phyloP scores from a whole-genome alignment of 1,139 yeast species.

The Protomyces macrosporus region DNA sequence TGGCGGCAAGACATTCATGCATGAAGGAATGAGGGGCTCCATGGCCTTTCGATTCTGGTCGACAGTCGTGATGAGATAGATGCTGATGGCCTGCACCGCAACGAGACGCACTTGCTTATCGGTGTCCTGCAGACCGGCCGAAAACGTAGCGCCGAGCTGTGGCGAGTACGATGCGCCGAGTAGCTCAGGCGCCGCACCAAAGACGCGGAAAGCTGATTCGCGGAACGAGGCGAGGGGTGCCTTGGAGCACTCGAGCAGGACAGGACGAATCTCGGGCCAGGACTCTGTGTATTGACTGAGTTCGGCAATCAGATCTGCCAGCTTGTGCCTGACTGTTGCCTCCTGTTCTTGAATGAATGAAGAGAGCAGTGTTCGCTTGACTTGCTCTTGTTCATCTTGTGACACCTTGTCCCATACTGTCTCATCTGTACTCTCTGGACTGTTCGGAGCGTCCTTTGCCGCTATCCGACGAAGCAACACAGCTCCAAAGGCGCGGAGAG shows the following conservation, averaged over 20 bases:
- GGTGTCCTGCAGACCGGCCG: slow-evolving; percentile 69
- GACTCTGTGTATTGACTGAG: slow-evolving; percentile 47
- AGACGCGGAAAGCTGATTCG: slow-evolving; percentile 85
- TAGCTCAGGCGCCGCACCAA: slow-evolving; percentile 76
- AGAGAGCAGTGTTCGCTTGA: slow-evolving; percentile 59
- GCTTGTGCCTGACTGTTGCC: slow-evolving; percentile 75
- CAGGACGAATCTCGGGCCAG: slow-evolving; percentile 33
- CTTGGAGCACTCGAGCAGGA: slow-evolving; percentile 30
- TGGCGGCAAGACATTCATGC: slow-evolving; percentile 81
- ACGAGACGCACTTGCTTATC: slow-evolving; percentile 83
- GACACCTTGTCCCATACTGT: slow-evolving; percentile 59
- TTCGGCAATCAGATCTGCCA: slow-evolving; percentile 91
- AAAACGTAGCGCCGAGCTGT: slow-evolving; percentile 63
- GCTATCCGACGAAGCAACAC: slow-evolving; percentile 86
- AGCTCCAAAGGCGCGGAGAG: slow-evolving; percentile 61
- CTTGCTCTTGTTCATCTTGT: slow-evolving; percentile 55
- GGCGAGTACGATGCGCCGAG: slow-evolving; percentile 56
- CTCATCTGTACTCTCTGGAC: slow-evolving; percentile 52
- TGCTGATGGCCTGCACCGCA: slow-evolving; percentile 86
- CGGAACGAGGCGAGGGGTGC: slow-evolving; percentile 66
- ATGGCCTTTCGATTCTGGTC: slow-evolving; percentile 70
- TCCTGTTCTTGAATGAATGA: slow-evolving; percentile 68
- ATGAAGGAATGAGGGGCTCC: slow-evolving; percentile 71
- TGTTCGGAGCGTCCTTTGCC: slow-evolving; percentile 56
- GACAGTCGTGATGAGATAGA: slow-evolving; percentile 77